phyloP scores from a whole-genome alignment of 176 grass and related monocot genomes.

The Melocanna baccifera region DNA sequence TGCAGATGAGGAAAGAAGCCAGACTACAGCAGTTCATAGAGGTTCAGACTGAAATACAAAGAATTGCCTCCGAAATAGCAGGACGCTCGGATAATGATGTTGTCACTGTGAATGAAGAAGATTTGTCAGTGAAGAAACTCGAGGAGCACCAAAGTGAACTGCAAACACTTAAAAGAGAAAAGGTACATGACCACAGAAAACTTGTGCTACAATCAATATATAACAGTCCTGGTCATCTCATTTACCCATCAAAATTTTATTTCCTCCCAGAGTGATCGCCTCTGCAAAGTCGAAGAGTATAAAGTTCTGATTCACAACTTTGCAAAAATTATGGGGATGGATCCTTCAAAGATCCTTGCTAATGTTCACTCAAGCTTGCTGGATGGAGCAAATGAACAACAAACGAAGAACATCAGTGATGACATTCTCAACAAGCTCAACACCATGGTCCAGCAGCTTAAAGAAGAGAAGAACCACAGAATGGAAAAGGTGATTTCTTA shows the following conservation, averaged over 20 bases:
- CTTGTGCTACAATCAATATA: not conserved
- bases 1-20: conserved; percentile 81
- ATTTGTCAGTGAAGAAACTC: conserved; percentile 87
- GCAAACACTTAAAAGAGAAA: conserved; percentile 76
- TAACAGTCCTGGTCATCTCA: not conserved
- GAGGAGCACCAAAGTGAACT: conserved; percentile 76
- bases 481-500: conserved; percentile 75
- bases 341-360: conserved; percentile 64
- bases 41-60: conserved; percentile 77
- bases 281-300: conserved; percentile 85
- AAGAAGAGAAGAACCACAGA: conserved; percentile 78
- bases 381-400: conserved; percentile 50
- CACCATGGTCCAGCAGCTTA: conserved; percentile 71
- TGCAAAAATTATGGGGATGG: conserved; percentile 79
- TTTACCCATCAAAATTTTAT: not conserved
- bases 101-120: conserved; percentile 68
- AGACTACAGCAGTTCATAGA: conserved; percentile 79
- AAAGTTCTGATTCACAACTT: conserved; percentile 67
- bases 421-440: conserved; percentile 73
- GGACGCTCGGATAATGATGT: conserved; percentile 40
- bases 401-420: conserved; percentile 85
- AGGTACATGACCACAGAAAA: conserved; percentile 47
- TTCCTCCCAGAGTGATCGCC: conserved; percentile 64
- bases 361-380: conserved; percentile 78
- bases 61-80: conserved; percentile 75